Evolutionary conservation across 2,329 filamentous ascomycete species (phyloP).

Genomic region (Diaporthe velutina): DNA sequence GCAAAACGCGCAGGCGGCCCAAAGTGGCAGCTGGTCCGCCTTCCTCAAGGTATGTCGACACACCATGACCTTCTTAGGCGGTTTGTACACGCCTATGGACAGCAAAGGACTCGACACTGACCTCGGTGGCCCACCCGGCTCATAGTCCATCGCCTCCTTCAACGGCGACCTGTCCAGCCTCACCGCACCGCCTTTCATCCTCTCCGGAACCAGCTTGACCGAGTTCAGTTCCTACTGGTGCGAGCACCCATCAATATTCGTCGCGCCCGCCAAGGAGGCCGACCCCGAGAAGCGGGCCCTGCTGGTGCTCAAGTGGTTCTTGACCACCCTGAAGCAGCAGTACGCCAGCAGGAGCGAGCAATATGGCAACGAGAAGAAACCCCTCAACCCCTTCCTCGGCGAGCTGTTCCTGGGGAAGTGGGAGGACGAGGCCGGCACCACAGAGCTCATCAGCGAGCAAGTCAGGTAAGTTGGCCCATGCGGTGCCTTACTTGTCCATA

Average conservation of each 20-base stretch:
- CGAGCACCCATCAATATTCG: constrained; percentile 81
- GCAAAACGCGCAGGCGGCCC: constrained; percentile 53
- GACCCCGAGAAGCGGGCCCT: constrained; percentile 86
- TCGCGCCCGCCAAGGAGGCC: constrained; percentile 83
- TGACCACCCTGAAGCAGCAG: constrained; percentile 92
- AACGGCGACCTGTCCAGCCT: constrained; percentile 85
- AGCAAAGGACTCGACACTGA: constrained; percentile 12
- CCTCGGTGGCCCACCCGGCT: neutral
- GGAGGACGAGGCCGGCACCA: constrained; percentile 85
- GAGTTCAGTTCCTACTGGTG: constrained; percentile 89
- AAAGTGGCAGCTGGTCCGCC: constrained; percentile 61
- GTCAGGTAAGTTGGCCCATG: constrained; percentile 71
- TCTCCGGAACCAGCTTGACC: constrained; percentile 81
- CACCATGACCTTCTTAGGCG: neutral
- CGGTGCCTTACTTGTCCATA: neutral
- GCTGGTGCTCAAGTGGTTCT: constrained; percentile 95
- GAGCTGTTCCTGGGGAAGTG: constrained; percentile 95
- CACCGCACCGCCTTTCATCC: constrained; percentile 86
- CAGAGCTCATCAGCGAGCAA: constrained; percentile 91
- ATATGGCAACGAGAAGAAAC: constrained; percentile 95
- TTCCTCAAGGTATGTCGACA: constrained; percentile 62
- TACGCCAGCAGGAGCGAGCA: constrained; percentile 80
- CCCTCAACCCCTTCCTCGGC: constrained; percentile 94
- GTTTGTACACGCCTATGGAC: neutral
- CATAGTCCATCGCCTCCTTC: constrained; percentile 81